Conservation (phyloP, 2,329 filamentous ascomycete genomes). For the Apiospora arundinis region DNA sequence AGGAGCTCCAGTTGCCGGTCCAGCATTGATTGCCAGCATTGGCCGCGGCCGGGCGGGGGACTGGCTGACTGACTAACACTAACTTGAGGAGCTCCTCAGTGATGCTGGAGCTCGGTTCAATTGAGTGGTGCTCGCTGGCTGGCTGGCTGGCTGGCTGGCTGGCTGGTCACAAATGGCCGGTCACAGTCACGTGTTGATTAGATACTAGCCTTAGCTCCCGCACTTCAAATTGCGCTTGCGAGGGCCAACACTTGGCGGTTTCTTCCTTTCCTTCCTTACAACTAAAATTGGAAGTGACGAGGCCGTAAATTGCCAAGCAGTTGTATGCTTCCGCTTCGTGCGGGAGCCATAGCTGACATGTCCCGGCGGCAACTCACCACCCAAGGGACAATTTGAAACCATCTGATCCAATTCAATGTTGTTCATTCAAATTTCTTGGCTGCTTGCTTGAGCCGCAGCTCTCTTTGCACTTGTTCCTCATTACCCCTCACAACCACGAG, state of each 20-base stretch:
- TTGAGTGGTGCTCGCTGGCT: too few species aligned
- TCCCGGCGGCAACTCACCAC: conserved; percentile 69
- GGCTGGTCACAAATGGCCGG: not conserved
- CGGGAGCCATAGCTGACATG: conserved; percentile 68
- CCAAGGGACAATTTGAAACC: conserved; percentile 68
- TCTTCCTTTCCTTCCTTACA: conserved; percentile 57
- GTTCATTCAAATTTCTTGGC: conserved; percentile 33
- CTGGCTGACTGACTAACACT: too few species aligned
- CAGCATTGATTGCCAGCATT: not conserved
- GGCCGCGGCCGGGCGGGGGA: not conserved
- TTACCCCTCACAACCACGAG: not conserved
- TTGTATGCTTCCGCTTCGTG: conserved; percentile 53
- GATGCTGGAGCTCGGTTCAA: too few species aligned
- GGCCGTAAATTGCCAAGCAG: conserved; percentile 62
- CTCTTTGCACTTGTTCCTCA: not conserved
- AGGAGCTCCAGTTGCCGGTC: not conserved
- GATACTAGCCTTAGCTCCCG: conserved; percentile 23
- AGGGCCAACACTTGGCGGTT: conserved; percentile 5
- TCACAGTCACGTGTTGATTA: conserved; percentile 25
- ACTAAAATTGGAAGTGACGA: conserved; percentile 83
- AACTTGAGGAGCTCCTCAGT: too few species aligned
- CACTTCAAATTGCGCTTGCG: conserved; percentile 28
- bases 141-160: too few species aligned
- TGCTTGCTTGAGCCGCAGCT: not conserved
- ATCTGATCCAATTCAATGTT: conserved; percentile 62